Evolutionary conservation across 345 rosid genomes (phyloP).

Genomic region (Erysimum cheiranthoides): DNA sequence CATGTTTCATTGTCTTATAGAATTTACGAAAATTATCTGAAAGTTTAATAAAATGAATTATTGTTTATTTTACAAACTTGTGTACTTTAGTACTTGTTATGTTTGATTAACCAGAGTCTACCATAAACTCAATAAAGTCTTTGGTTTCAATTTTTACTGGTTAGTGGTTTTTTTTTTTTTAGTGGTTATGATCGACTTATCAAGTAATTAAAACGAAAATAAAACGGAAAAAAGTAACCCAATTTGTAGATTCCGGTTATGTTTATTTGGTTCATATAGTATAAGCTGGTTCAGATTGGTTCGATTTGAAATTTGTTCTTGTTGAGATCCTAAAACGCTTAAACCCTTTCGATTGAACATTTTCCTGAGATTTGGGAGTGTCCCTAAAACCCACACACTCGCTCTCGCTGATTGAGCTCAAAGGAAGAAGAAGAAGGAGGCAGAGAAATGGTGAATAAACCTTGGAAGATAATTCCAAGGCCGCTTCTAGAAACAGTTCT

Average conservation of each 20-base stretch:
- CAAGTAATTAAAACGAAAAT: background rate
- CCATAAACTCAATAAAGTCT: background rate
- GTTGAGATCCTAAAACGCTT: conserved; percentile 32
- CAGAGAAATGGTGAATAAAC: conserved; percentile 68
- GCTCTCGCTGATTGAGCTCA: background rate
- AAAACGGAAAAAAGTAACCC: too few relatives aligned
- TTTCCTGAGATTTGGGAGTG: conserved; percentile 45
- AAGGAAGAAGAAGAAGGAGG: conserved; percentile 10
- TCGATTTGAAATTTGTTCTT: conserved; percentile 15
- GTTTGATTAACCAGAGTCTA: background rate
- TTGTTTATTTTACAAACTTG: background rate
- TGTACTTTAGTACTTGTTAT: background rate
- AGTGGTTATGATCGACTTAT: background rate
- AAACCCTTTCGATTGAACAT: conserved; percentile 40
- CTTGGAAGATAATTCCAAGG: conserved; percentile 90
- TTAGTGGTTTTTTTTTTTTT: too few relatives aligned
- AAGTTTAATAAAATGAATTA: background rate
- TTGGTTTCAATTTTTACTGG: background rate
- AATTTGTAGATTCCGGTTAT: conserved; percentile 1
- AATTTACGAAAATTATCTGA: background rate
- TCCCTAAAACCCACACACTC: conserved; percentile 34
- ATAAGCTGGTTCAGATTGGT: conserved; percentile 17
- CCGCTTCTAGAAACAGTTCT: conserved; percentile 84
- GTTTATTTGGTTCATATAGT: background rate
- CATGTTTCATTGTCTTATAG: conserved; percentile 1